Conservation (phyloP, 176 grass and related monocot genomes). For the Cocos nucifera region DNA sequence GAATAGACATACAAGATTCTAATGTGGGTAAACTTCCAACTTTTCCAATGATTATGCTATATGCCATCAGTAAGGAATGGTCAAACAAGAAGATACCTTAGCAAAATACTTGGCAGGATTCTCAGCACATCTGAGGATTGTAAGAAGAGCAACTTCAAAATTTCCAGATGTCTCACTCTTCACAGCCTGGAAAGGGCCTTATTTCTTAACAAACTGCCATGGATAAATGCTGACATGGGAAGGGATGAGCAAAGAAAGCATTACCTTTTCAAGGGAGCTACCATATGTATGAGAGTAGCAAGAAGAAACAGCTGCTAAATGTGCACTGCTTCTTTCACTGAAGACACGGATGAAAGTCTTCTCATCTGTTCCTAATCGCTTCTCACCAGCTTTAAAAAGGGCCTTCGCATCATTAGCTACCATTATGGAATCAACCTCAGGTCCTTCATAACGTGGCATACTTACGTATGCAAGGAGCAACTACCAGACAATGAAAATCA, state of each 20-base stretch:
- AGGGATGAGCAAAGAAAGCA: not conserved
- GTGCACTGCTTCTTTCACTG: conserved; percentile 74
- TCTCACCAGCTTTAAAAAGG: conserved; percentile 96
- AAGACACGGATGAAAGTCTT: conserved; percentile 82
- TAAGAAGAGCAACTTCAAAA: conserved; percentile 80
- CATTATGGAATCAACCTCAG: conserved; percentile 72
- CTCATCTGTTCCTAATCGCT: conserved; percentile 82
- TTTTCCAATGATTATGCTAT: not conserved
- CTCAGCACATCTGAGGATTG: conserved; percentile 84
- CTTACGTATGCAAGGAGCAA: conserved; percentile 74
- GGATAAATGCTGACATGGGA: no score
- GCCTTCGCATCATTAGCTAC: conserved; percentile 83
- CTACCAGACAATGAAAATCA: conserved; percentile 29
- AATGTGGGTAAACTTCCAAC: no score
- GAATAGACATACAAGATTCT: no score
- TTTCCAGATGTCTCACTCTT: conserved; percentile 92
- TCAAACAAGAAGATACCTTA: conserved; percentile 48
- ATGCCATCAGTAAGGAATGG: conserved; percentile 8
- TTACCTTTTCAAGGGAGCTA: conserved; percentile 70
- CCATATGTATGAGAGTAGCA: conserved; percentile 74
- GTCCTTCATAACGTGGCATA: conserved; percentile 71
- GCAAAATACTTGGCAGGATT: conserved; percentile 95
- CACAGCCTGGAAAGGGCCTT: conserved; percentile 44
- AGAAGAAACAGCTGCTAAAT: conserved; percentile 77
- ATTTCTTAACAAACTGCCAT: not conserved